phyloP scores from a whole-genome alignment of 371 early-diverging fungal species.

The Mortierella sp. region DNA sequence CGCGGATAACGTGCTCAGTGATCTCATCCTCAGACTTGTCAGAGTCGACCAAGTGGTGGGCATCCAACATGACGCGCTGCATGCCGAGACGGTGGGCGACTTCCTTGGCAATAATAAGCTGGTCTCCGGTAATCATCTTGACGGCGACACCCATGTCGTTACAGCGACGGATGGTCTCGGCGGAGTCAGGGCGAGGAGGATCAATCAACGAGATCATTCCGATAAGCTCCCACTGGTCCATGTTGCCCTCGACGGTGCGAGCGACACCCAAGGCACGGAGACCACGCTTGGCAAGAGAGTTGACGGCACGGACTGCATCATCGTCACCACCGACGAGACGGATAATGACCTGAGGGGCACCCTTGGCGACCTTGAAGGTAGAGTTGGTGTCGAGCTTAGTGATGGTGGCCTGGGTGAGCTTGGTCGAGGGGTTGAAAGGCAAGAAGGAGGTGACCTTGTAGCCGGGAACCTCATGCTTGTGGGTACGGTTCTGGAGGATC shows the following conservation, averaged over 20 bases:
- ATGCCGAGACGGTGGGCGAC: slow-evolving; percentile 87
- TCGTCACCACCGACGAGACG: slow-evolving; percentile 82
- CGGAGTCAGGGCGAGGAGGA: slow-evolving; percentile 80
- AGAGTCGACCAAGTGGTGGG: slow-evolving; percentile 80
- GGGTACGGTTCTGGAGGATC: slow-evolving; percentile 67
- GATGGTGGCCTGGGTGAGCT: slow-evolving; percentile 91
- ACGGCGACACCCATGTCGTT: slow-evolving; percentile 81
- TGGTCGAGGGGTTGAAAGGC: slow-evolving; percentile 93
- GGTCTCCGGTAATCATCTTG: slow-evolving; percentile 94
- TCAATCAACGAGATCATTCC: slow-evolving; percentile 89
- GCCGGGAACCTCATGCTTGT: slow-evolving; percentile 80
- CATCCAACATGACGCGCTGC: slow-evolving; percentile 83
- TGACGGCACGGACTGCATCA: slow-evolving; percentile 80
- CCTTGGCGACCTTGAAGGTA: slow-evolving; percentile 89
- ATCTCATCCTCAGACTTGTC: slow-evolving; percentile 85
- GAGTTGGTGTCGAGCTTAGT: slow-evolving; percentile 71
- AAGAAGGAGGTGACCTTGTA: slow-evolving; percentile 87
- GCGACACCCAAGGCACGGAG: slow-evolving; percentile 94
- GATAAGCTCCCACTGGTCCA: slow-evolving; percentile 74
- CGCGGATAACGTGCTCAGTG: slow-evolving; percentile 80
- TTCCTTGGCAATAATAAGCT: slow-evolving; percentile 89
- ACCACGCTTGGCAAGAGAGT: slow-evolving; percentile 83
- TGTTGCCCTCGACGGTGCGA: slow-evolving; percentile 71
- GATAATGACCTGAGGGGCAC: slow-evolving; percentile 95
- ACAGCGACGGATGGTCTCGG: slow-evolving; percentile 71